Evolutionary conservation across 1,139 yeast species (phyloP).

Genomic region (Hansenula sp.): DNA sequence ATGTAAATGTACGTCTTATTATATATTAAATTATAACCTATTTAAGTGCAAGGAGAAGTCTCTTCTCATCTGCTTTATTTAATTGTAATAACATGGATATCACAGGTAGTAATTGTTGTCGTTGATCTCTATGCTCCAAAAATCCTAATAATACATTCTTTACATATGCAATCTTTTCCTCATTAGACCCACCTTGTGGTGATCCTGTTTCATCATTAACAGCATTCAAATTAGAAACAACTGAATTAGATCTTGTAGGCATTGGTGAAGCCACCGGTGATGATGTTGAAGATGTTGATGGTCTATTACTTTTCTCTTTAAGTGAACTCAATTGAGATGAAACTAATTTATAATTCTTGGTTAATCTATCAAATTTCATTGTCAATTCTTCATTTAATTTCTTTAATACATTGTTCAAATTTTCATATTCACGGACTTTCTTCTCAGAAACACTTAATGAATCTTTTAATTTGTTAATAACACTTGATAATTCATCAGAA

Average conservation of each 20-base stretch:
- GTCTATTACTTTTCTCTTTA: conserved; percentile 24
- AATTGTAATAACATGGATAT: conserved; percentile 69
- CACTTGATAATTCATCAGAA: conserved; percentile 26
- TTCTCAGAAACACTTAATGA: conserved; percentile 47
- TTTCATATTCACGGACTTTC: conserved; percentile 52
- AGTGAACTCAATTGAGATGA: conserved; percentile 50
- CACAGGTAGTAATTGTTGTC: conserved; percentile 81
- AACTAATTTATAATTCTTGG: conserved; percentile 57
- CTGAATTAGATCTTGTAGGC: conserved; percentile 23
- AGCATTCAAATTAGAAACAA: conserved; percentile 13
- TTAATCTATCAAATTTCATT: conserved; percentile 59
- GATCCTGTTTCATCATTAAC: background rate
- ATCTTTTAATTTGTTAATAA: conserved; percentile 41
- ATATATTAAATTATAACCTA: no score
- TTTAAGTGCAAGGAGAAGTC: conserved; percentile 58
- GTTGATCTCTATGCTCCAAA: conserved; percentile 87
- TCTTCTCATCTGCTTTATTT: conserved; percentile 64
- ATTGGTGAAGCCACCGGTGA: conserved; percentile 13
- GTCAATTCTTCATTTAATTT: conserved; percentile 64
- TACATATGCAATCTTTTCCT: conserved; percentile 64
- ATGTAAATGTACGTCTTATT: no score
- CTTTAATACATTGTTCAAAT: conserved; percentile 52
- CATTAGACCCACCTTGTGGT: conserved; percentile 21
- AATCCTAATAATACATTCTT: conserved; percentile 87
- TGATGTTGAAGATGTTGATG: conserved; percentile 3